Base-by-base conservation (phyloP, 495 filamentous ascomycete species). In the Penicillium steckii region DNA sequence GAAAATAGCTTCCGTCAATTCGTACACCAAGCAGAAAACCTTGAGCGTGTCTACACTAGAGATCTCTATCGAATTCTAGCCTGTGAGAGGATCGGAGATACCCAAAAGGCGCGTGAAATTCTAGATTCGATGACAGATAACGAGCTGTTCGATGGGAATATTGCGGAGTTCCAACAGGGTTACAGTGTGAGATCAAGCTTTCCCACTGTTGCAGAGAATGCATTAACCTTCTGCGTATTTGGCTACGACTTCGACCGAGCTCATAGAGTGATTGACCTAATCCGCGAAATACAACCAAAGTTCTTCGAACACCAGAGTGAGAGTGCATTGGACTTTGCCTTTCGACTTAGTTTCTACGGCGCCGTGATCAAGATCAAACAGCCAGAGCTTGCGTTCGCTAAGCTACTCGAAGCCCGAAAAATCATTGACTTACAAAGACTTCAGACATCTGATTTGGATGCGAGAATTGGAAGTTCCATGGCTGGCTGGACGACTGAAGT, bases 61-160 rank as follows among this genome's bases (percentile, higher is more conserved):
- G 50, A 60, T n/a, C 22, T 65, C 10, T 62, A 53, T 26, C 57
- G 53, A 2, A 53, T 63, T 13, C 35, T 66, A 18, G 63, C 60
- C 9, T 63, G 51, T 43, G 41, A 50, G 26, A 32, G 49, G 2
- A 56, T 66, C 15, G 63, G 63, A 15, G 57, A 66, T 47, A 4
- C 5, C 8, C 13, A 3, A 3, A 61, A 56, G 44, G 52, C 53
- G 6, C 44, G 52, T 0, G 47, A 56, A 13, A 56, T 61, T 2
- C 19, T 66, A 18, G 56, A 64, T 33, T 53, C 56, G 1, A 55
- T 66, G 15, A 50, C 43, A 13, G 57, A 66, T 38, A 54, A 62
- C 7, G 48, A 55, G 8, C 18, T 66, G 13, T 66, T 63, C 25
- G 43, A 61, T 17, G 53, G 56, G 4, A 44, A 30, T 1, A 51